phyloP scores from a whole-genome alignment of 2,329 filamentous ascomycete species.

The Claviceps africana region DNA sequence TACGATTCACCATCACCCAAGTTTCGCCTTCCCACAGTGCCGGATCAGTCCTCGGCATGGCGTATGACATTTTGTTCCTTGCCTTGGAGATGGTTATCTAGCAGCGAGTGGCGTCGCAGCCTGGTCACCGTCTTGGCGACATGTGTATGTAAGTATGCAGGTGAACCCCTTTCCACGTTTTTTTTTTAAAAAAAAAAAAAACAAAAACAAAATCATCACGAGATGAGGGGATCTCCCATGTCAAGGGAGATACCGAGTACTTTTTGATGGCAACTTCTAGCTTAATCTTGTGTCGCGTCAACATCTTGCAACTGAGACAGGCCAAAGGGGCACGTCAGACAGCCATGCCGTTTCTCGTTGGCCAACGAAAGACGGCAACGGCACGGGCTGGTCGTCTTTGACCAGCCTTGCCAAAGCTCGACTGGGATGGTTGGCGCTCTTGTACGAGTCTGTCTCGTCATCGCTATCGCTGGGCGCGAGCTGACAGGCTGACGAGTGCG shows the following conservation, averaged over 20 bases:
- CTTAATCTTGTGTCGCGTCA: not conserved
- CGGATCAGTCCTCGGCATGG: not conserved
- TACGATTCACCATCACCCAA: not conserved
- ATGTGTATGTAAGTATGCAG: too few relatives aligned
- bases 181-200: not conserved
- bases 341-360: not conserved
- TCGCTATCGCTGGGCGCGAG: not conserved
- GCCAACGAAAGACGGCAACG: not conserved
- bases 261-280: not conserved
- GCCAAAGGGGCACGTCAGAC: not conserved
- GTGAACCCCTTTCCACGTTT: not conserved
- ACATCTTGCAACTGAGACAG: slow-evolving; percentile 2
- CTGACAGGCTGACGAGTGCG: not conserved
- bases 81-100: not conserved
- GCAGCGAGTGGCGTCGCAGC: not conserved
- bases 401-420: not conserved
- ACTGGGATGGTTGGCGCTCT: not conserved
- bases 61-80: not conserved
- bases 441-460: not conserved
- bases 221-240: not conserved
- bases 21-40: not conserved
- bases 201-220: too few relatives aligned
- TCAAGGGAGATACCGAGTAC: not conserved
- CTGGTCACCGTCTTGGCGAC: not conserved
- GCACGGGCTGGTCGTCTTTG: not conserved